Evolutionary conservation across 345 rosid species (phyloP), one percentile per base, ranked within the genome.

Genomic region (Eucalyptus tenuipes): DNA sequence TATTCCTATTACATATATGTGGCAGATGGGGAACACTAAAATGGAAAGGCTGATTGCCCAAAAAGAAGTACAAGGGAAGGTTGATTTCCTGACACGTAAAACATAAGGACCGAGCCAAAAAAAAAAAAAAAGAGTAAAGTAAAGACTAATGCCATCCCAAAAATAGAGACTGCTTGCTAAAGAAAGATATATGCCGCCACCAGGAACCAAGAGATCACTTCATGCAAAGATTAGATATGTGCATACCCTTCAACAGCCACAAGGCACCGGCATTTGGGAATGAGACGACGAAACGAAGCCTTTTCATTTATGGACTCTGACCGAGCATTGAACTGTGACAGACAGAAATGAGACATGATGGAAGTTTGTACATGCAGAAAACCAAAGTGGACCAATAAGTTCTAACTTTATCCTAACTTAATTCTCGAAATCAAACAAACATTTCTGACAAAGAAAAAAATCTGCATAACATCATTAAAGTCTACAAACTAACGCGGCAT

Each of bases 241-340:
- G 85, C 91, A 88, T 93, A 97, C 99, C 99, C 99, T 93, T 97
- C 99, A 47, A 94, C 96, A 4, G 94, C 93, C 87, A 96, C 97
- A 87, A 97, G 91, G 84, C 99, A 96, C 86, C 97, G 95, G 88
- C 88, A 92, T 91, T 94, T 97, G 22, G 97, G 98, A 90, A 97
- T 95, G 52, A 96, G 94, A 85, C 98, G 96, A 55, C 97, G 98
- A 82, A 97, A 97, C 44, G 99, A 97, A 68, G 96, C 95, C 96
- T 96, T 96, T 84, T 96, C 99, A 66, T 90, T 86, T 29, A 96
- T 86, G 3, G 99, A 93, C 92, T 97, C 99, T 68, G 99, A 96
- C 71, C 99, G 94, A 88, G 99, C 99, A 94, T 97, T 96, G 90
- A 97, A 97, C 99, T 96, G 94, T 88, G 91, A 86, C 16, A 85